A percentile compares a stretch with the other conserved stretches of the same genome.
Conservation (phyloP, 305 asterid genomes). For the Salvia sclarea region DNA sequence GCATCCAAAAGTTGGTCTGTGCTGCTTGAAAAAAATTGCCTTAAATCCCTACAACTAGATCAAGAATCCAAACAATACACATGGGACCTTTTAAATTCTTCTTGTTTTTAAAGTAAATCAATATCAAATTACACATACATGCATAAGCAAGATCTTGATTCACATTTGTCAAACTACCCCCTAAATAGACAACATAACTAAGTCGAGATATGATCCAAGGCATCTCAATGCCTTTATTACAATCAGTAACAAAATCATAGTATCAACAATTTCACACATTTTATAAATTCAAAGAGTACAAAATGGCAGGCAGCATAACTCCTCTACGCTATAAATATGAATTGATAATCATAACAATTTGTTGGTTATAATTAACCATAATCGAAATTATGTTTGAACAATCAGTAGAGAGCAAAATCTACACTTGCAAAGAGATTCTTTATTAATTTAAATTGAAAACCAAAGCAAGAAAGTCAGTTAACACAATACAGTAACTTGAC, state of each 20-base stretch:
- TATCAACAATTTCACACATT: not conserved
- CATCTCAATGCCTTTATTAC: not conserved
- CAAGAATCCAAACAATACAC: slow-evolving; percentile 2
- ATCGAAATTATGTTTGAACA: not conserved
- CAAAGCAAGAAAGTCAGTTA: not conserved
- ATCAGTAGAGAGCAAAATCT: not conserved
- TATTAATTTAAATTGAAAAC: not conserved
- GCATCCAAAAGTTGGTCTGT: not conserved
- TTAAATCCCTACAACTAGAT: not conserved
- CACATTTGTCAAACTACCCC: not conserved
- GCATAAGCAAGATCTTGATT: not conserved
- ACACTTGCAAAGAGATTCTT: not conserved
- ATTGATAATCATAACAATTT: not conserved
- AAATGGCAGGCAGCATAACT: not conserved
- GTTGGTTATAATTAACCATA: not conserved
- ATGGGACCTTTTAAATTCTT: too few relatives aligned
- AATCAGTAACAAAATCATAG: not conserved
- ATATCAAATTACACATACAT: not conserved
- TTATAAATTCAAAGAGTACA: not conserved
- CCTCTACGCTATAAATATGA: not conserved
- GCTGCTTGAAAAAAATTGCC: not conserved
- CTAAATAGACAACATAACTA: not conserved
- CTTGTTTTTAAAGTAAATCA: not conserved
- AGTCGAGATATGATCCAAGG: not conserved
- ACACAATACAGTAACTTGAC: not conserved